phyloP scores from a whole-genome alignment of 306 rosid species.

The Malus sieversii region DNA sequence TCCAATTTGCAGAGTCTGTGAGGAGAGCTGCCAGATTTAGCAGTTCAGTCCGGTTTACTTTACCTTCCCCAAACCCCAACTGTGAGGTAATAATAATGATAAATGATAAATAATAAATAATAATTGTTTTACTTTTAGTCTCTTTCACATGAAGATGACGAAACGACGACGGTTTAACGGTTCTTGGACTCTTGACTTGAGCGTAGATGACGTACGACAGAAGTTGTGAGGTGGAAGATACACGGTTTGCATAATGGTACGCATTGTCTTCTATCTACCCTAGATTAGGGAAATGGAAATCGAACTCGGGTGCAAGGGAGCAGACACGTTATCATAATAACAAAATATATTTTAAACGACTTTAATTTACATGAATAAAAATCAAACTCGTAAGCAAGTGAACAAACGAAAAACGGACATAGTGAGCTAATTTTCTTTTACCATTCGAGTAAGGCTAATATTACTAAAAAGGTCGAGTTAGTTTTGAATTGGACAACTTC shows the following conservation, averaged over 20 bases:
- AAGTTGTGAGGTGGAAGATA: neutral
- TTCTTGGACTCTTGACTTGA: neutral
- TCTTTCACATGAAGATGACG: too few species aligned
- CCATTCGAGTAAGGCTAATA: neutral
- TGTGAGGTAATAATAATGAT: neutral
- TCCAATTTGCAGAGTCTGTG: slow-evolving; percentile 2
- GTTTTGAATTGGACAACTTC: too few species aligned
- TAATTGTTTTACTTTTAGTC: neutral
- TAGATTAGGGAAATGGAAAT: too few species aligned
- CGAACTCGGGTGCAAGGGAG: fast-evolving
- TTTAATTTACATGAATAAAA: too few species aligned
- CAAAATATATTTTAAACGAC: too few species aligned
- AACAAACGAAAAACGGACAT: neutral
- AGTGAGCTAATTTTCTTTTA: neutral
- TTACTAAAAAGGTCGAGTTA: too few species aligned
- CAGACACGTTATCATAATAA: neutral
- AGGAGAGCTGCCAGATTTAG: neutral
- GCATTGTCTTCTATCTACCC: neutral
- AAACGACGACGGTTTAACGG: neutral
- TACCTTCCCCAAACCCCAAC: neutral
- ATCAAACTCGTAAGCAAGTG: neutral
- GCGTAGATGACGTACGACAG: neutral
- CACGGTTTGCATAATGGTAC: neutral
- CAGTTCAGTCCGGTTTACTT: slow-evolving; percentile 2
- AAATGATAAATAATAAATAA: neutral